A percentile compares a stretch with the other conserved stretches of the same genome.
Conservation (phyloP, 495 filamentous ascomycete species). For the Lophium mytilinum region DNA sequence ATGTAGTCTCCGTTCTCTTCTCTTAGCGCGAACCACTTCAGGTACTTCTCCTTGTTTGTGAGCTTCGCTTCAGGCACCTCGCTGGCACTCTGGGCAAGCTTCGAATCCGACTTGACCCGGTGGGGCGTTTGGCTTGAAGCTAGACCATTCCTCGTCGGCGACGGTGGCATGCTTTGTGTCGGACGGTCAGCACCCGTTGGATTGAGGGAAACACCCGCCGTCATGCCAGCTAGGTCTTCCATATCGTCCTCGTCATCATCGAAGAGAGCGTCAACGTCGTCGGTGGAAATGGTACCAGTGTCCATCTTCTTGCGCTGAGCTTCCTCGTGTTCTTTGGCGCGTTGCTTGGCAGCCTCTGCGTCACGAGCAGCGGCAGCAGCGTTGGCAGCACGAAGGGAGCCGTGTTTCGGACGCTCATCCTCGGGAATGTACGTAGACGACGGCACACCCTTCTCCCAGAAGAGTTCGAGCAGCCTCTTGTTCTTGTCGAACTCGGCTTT, state of each 20-base stretch:
- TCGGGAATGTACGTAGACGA: constrained; percentile 95
- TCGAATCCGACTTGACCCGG: constrained; percentile 84
- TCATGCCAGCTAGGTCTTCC: constrained; percentile 65
- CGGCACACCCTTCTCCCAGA: constrained; percentile 98
- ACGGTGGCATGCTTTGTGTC: constrained; percentile 93
- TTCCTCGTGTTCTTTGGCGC: constrained; percentile 75
- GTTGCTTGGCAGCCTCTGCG: constrained; percentile 70
- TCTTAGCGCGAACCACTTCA: constrained; percentile 78
- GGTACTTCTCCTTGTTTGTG: constrained; percentile 92
- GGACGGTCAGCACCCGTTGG: constrained; percentile 56
- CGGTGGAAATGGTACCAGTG: constrained; percentile 79
- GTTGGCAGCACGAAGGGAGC: constrained; percentile 57
- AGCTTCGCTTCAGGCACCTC: constrained; percentile 67
- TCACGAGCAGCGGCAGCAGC: constrained; percentile 68
- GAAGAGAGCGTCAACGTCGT: constrained; percentile 87
- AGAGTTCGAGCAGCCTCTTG: constrained; percentile 83
- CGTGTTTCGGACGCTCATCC: constrained; percentile 85
- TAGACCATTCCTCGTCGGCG: constrained; percentile 71
- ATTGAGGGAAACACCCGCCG: constrained; percentile 75
- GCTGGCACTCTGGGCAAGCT: constrained; percentile 65
- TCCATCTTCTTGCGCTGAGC: constrained; percentile 84
- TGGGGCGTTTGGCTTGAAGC: constrained; percentile 62
- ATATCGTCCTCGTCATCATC: constrained; percentile 85
- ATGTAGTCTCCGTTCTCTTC: constrained; percentile 95
- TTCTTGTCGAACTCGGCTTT: constrained; percentile 98